A percentile compares a stretch with the other conserved stretches of the same genome.
phyloP scores from a whole-genome alignment of 768 basidiomycete species.

The Mycena filopes region DNA sequence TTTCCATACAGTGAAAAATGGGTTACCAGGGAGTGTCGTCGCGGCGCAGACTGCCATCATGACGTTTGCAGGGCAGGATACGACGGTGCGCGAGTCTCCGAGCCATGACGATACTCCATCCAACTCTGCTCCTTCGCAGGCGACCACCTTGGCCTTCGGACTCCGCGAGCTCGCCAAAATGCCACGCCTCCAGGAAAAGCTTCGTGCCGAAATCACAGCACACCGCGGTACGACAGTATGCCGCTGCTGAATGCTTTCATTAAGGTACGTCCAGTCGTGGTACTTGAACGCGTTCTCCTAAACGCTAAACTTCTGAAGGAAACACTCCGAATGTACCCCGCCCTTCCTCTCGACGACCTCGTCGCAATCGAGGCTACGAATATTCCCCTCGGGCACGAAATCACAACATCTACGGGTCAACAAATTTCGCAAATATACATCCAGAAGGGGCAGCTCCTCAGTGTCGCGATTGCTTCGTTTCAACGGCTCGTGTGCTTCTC shows the following conservation, averaged over 20 bases:
- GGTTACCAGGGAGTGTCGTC: conserved; percentile 7
- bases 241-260: conserved; percentile 31
- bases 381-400: conserved; percentile 5
- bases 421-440: conserved; percentile 3
- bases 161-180: conserved; percentile 19
- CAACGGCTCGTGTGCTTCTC: conserved; percentile 21
- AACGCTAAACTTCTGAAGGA: no score
- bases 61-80: conserved; percentile 26
- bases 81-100: neutral
- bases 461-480: conserved; percentile 2
- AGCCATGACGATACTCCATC: no score
- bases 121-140: neutral
- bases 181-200: conserved; percentile 15
- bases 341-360: neutral
- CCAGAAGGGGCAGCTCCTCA: conserved; percentile 24
- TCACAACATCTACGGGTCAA: conserved; percentile 5
- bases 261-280: no score
- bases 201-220: no score
- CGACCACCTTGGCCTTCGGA: neutral
- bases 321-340: conserved; percentile 26
- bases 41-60: conserved; percentile 13
- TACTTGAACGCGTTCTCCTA: no score
- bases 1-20: conserved; percentile 6
- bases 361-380: conserved; percentile 3
- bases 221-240: conserved; percentile 22